Conservation (phyloP, 2,329 filamentous ascomycete genomes). For the Akanthomyces muscarius region DNA sequence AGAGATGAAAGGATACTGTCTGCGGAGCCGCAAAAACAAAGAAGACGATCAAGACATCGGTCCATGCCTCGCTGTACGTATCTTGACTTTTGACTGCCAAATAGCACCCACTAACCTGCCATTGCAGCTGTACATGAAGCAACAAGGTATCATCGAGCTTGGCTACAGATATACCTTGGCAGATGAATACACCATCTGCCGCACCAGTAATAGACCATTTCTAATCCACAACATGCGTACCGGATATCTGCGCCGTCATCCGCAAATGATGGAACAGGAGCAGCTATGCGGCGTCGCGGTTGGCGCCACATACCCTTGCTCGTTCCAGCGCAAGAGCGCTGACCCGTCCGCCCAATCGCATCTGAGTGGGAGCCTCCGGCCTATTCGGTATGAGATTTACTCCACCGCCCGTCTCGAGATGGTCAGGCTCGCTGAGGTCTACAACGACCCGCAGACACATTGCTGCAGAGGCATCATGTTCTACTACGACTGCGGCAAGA, state of each 20-base stretch:
- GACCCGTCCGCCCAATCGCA: not conserved
- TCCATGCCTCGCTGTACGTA: constrained; percentile 4
- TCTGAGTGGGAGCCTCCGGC: not conserved
- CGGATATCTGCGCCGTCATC: not conserved
- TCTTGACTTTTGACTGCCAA: not conserved
- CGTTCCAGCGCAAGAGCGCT: not conserved
- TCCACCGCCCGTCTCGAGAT: constrained; percentile 8
- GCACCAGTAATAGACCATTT: not conserved
- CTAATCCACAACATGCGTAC: constrained; percentile 1
- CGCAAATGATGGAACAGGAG: constrained; percentile 3
- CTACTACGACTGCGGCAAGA: constrained; percentile 1
- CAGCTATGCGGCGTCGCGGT: not conserved
- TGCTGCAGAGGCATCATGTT: constrained; percentile 11
- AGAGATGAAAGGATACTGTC: not conserved
- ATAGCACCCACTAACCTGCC: not conserved
- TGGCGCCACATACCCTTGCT: not conserved
- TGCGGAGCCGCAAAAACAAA: not conserved
- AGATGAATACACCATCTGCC: constrained; percentile 4
- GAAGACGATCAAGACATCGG: not conserved
- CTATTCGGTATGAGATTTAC: not conserved
- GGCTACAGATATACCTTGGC: constrained; percentile 6
- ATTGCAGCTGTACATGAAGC: constrained; percentile 4
- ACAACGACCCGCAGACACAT: not conserved
- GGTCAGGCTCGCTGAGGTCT: constrained; percentile 1
- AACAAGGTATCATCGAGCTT: constrained; percentile 6